A percentile compares a stretch with the other conserved stretches of the same genome.
These are phyloP conservation scores for Madurella mycetomatis DNA, from an alignment of 2,329 filamentous ascomycete genomes.

Conservation along the genomic window DNA sequence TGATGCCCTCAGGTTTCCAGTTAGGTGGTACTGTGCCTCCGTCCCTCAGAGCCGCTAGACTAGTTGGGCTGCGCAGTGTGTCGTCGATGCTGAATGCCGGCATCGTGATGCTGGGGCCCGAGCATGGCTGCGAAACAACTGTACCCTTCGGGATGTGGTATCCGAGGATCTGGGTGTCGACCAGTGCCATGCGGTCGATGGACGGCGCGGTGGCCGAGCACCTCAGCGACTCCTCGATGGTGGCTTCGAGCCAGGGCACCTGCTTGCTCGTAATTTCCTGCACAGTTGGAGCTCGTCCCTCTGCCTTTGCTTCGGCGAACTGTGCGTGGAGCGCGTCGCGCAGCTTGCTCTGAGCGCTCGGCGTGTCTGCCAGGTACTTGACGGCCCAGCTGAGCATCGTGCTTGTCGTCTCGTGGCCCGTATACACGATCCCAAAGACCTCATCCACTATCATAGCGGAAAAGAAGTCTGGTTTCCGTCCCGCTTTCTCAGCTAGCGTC, in stretches of 20 bases:
- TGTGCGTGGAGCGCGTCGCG: constrained; percentile 26
- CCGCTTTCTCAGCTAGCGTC: constrained; percentile 27
- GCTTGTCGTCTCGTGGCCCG: constrained; percentile 32
- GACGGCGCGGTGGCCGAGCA: constrained; percentile 29
- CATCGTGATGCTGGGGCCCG: constrained; percentile 29
- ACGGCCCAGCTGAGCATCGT: constrained; percentile 28
- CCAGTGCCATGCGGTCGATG: constrained; percentile 29
- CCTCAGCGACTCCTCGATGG: constrained; percentile 36
- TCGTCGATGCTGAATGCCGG: constrained; percentile 30
- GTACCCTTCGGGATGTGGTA: constrained; percentile 34
- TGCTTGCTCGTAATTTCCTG: constrained; percentile 28
- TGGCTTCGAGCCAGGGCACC: constrained; percentile 36
- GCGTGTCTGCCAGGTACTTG: constrained; percentile 27
- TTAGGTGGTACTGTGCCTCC: constrained; percentile 25
- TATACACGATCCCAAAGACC: constrained; percentile 32
- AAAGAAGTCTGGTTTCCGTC: constrained; percentile 25
- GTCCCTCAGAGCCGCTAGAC: constrained; percentile 22
- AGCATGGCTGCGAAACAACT: constrained; percentile 28
- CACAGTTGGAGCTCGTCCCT: constrained; percentile 28
- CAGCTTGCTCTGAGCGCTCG: constrained; percentile 19
- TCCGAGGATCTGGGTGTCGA: constrained; percentile 34
- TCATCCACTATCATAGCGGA: constrained; percentile 26
- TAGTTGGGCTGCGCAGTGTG: constrained; percentile 23
- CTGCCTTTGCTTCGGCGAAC: constrained; percentile 19
- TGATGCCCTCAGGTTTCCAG: constrained; percentile 31